Conservation (phyloP, 768 basidiomycete species). For the Kwoniella dejecticola region DNA sequence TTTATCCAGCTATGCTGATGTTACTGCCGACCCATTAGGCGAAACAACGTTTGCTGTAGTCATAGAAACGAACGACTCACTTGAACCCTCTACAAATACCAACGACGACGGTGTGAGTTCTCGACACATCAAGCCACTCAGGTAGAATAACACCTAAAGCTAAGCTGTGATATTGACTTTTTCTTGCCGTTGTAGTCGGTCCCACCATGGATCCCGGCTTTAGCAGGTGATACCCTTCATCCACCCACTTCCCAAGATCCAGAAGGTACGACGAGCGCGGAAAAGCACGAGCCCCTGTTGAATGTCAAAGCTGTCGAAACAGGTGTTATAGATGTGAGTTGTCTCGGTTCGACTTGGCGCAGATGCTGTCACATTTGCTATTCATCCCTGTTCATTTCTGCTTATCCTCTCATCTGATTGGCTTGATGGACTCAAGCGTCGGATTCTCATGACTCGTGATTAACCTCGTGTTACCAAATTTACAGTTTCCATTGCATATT, state of each 20-base stretch:
- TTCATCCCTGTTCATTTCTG: no score
- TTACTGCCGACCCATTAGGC: no score
- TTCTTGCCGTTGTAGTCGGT: constrained; percentile 33
- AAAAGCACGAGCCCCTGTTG: constrained; percentile 45
- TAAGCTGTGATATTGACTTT: no score
- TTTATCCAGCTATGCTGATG: no score
- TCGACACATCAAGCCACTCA: neutral
- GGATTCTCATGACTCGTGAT: no score
- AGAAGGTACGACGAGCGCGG: constrained; percentile 24
- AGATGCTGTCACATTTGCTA: no score
- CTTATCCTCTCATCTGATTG: no score
- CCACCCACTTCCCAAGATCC: constrained; percentile 25
- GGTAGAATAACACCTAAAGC: no score
- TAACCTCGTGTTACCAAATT: no score
- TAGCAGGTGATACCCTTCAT: constrained; percentile 39
- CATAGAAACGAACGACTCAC: constrained; percentile 73
- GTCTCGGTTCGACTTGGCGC: no score
- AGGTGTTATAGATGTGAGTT: constrained; percentile 53
- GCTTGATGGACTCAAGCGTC: no score
- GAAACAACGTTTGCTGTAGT: constrained; percentile 78
- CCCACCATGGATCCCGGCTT: constrained; percentile 49
- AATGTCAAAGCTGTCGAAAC: constrained; percentile 53
- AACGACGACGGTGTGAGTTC: constrained; percentile 37
- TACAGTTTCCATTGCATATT: no score
- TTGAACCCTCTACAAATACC: constrained; percentile 35